Evolutionary conservation across 148 eudicot genomes (phyloP).

Genomic region (Dysphania ambrosioides): DNA sequence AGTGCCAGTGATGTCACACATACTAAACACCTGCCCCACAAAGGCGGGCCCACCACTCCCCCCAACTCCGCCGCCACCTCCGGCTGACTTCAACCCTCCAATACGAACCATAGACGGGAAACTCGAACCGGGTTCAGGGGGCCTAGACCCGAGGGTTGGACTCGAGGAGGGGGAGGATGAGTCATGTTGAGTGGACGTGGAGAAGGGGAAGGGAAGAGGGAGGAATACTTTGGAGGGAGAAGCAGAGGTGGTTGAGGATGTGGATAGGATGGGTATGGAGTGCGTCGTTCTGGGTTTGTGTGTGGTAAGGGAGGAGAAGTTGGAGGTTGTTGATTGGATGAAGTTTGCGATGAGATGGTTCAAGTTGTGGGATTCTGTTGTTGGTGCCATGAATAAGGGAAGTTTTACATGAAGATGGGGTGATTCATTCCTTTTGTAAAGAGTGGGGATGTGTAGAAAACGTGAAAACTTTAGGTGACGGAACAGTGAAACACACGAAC

Average conservation of each 20-base stretch:
- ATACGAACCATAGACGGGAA: constrained; percentile 54
- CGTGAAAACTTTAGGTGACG: not conserved
- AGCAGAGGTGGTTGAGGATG: constrained; percentile 1
- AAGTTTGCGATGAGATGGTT: constrained; percentile 30
- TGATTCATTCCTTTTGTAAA: not conserved
- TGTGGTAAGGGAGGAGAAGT: constrained; percentile 32
- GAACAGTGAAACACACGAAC: not conserved
- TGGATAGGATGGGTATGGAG: constrained; percentile 12
- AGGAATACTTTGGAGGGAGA: constrained; percentile 37
- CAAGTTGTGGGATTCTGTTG: constrained; percentile 22
- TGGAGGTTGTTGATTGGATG: constrained; percentile 48
- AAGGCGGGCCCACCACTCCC: constrained; percentile 65
- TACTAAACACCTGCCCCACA: constrained; percentile 87
- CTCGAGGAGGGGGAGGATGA: constrained; percentile 26
- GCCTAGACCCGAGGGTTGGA: constrained; percentile 23
- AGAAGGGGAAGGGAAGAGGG: constrained; percentile 43
- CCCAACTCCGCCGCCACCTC: constrained; percentile 27
- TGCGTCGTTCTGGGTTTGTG: constrained; percentile 34
- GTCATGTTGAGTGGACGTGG: constrained; percentile 36
- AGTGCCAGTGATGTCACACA: constrained; percentile 91
- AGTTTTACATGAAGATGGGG: not conserved
- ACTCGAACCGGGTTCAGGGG: constrained; percentile 39
- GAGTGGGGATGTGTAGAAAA: not conserved
- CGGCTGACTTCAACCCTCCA: constrained; percentile 41
- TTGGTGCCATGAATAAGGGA: constrained; percentile 26